Percentiles rank a stretch among this genome's conserved stretches.
Evolutionary conservation across 1,284 basidiomycete genomes (phyloP).

Genomic region (Leccinum pachyderme): DNA sequence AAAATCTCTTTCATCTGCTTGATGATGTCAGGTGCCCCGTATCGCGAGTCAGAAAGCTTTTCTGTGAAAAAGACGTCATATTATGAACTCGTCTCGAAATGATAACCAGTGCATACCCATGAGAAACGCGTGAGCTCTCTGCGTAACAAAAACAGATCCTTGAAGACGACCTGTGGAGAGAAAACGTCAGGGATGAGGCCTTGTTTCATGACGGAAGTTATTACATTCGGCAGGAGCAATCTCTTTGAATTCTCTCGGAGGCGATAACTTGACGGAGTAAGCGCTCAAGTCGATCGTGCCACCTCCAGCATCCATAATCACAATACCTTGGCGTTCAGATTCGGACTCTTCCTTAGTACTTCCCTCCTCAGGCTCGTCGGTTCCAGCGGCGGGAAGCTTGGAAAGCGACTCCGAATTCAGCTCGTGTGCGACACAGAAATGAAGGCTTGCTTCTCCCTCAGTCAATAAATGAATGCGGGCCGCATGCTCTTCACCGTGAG

Average conservation of each 20-base stretch:
- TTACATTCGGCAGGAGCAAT: slow-evolving; percentile 40
- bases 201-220: not conserved
- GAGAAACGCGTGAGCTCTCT: slow-evolving; percentile 37
- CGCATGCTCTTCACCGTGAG: not conserved
- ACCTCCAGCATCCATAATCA: slow-evolving; percentile 53
- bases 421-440: slow-evolving; percentile 42
- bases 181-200: not conserved
- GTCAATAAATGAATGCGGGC: not conserved
- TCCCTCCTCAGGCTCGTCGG: slow-evolving; percentile 16
- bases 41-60: slow-evolving; percentile 31
- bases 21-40: slow-evolving; percentile 35
- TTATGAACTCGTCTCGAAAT: not conserved
- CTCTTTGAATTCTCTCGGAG: slow-evolving; percentile 36
- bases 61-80: slow-evolving; percentile 19
- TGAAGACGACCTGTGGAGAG: slow-evolving; percentile 29
- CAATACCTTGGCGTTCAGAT: slow-evolving; percentile 37
- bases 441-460: slow-evolving; percentile 32
- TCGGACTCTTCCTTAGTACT: not conserved
- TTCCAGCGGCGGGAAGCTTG: slow-evolving; percentile 5
- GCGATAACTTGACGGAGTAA: slow-evolving; percentile 37
- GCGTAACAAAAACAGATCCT: slow-evolving; percentile 42
- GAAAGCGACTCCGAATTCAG: slow-evolving; percentile 30
- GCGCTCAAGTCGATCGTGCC: slow-evolving; percentile 59
- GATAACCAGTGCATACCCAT: slow-evolving; percentile 21
- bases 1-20: slow-evolving; percentile 43